Evolutionary conservation across 306 rosid genomes (phyloP).

Genomic region (peach (Prunus persica)): Prunus_persica_NCBIv2 NC_034014.1:24240501-24241000

Average conservation of each 20-base stretch:
- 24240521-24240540: neutral
- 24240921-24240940: too few species aligned
- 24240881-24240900: neutral
- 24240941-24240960: neutral
- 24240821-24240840: neutral
- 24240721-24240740: neutral
- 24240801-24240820: neutral
- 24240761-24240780: neutral
- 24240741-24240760: neutral
- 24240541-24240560: neutral
- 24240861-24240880: neutral
- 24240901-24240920: too few species aligned
- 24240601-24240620: neutral
- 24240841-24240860: neutral
- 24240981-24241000: neutral
- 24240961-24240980: neutral
- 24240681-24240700: neutral
- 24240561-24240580: too few species aligned
- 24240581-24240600: neutral
- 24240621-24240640: constrained; percentile 7
- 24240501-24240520: neutral
- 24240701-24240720: neutral
- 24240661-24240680: neutral
- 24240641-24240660: neutral
- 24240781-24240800: neutral